A percentile compares a stretch with the other conserved stretches of the same genome.
phyloP scores from a whole-genome alignment of 2,329 filamentous ascomycete species.

The Aureobasidium lini region DNA sequence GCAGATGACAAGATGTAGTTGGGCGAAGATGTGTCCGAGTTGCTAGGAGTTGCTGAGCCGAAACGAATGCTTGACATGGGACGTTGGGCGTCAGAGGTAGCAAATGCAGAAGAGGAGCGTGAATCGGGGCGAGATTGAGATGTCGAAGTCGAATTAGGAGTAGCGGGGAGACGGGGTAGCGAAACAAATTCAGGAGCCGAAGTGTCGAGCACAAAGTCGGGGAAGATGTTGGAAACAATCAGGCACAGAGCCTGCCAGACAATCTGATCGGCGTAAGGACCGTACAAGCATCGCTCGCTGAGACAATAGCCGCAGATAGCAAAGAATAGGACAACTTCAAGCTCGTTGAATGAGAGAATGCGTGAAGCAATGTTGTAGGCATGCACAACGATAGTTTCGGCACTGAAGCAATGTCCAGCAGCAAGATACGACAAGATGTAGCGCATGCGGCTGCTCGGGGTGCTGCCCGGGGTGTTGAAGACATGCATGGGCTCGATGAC shows the following conservation, averaged over 20 bases:
- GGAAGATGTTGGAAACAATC: slow-evolving; percentile 52
- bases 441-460: not conserved
- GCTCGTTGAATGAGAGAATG: slow-evolving; percentile 51
- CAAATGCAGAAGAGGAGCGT: slow-evolving; percentile 1
- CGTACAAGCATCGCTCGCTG: slow-evolving; percentile 33
- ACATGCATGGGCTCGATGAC: slow-evolving; percentile 9
- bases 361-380: slow-evolving; percentile 52
- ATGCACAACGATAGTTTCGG: slow-evolving; percentile 27
- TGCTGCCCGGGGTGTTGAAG: not conserved
- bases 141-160: not conserved
- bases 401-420: slow-evolving; percentile 49
- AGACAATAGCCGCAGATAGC: slow-evolving; percentile 21
- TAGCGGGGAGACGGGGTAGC: slow-evolving; percentile 38
- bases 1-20: slow-evolving; percentile 55
- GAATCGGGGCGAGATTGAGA: not conserved
- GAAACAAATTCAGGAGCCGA: slow-evolving; percentile 40
- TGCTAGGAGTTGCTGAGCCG: slow-evolving; percentile 51
- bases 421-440: slow-evolving; percentile 53
- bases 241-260: slow-evolving; percentile 52
- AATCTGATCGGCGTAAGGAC: slow-evolving; percentile 47
- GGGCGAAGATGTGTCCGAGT: slow-evolving; percentile 32
- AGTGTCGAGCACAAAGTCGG: slow-evolving; percentile 53
- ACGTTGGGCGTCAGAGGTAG: slow-evolving; percentile 31
- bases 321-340: slow-evolving; percentile 53
- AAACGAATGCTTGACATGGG: slow-evolving; percentile 58